Evolutionary conservation across 441 rosid genomes (phyloP), one percentile per base, ranked within the genome.

Genomic region (Pelargonium exstipulatum): DNA sequence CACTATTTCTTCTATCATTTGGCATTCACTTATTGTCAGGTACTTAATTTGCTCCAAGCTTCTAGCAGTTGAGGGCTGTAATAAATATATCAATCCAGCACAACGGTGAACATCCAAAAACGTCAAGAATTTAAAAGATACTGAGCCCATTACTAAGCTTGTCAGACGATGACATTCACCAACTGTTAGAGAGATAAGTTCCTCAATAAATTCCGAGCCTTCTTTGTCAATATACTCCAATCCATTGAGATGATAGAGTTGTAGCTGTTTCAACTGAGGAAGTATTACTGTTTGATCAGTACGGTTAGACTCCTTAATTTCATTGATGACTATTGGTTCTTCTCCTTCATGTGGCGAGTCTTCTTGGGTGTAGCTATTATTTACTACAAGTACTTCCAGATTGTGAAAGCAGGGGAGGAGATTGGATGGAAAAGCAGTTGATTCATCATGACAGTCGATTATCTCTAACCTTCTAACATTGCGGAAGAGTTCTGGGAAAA

Each of bases 51-150:
- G 75, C 29, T 13, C 49, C 16, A 82, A 63, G 37, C 68, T 40
- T 72, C 60, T 77, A 14, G 85, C 84, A 0, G 77, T 68, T 29
- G 77, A 68, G 17, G 74, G 32, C 16, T 78, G 55, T 6, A 79
- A 1, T 61, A 77, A 40, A 49, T 64, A 40, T 18, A 22, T 24
- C 24, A 74, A 24, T 9, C 74, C 74, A 18, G 77, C 20, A 32
- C 86, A 83, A 1, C 69, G 17, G 32, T 48, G 35, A 26, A 82
- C 63, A 35, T 70, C 37, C 65, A 85, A 20, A 14, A 58, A 51
- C 61, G 26, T 68, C 14, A 79, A 62, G 46, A 69, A 67, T 18
- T 65, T 29, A 62, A 80, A 76, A 2, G 78, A 45, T 14, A 67
- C 49, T 0, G 66, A 17, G 1, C 5, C 42, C 24, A 81, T 70